phyloP scores from a whole-genome alignment of 305 asterid species.

The Vinca major region DNA sequence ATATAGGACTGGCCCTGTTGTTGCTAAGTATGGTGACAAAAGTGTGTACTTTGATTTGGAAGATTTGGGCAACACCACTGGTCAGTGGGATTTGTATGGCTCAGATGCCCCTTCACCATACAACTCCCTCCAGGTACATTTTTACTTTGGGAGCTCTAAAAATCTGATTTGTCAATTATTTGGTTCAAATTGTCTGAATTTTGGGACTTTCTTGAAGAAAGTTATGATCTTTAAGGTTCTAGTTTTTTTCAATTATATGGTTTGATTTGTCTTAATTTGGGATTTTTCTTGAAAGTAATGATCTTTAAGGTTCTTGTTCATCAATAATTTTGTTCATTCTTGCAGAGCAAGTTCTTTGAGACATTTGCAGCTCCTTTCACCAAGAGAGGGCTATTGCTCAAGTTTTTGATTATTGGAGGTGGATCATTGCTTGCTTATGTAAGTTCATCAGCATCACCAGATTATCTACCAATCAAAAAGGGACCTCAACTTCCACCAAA shows the following conservation, averaged over 20 bases:
- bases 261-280: background rate
- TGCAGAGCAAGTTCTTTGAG: slow-evolving; percentile 92
- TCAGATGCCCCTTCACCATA: slow-evolving; percentile 96
- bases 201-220: background rate
- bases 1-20: slow-evolving; percentile 60
- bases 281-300: background rate
- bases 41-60: slow-evolving; percentile 96
- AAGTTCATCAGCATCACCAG: slow-evolving; percentile 82
- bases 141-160: too few relatives aligned
- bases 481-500: slow-evolving; percentile 96
- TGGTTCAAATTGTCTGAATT: background rate
- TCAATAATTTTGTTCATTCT: background rate
- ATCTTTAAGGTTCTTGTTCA: background rate
- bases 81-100: slow-evolving; percentile 96
- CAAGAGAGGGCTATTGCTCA: slow-evolving; percentile 92
- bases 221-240: background rate
- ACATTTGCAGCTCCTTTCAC: slow-evolving; percentile 99
- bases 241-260: background rate
- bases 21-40: slow-evolving; percentile 94
- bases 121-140: slow-evolving; percentile 71
- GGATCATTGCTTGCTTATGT: slow-evolving; percentile 76
- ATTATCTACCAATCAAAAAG: slow-evolving; percentile 77
- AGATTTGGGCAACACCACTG: slow-evolving; percentile 91
- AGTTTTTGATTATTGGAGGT: slow-evolving; percentile 87
- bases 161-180: background rate